Percentiles rank a stretch among this genome's conserved stretches.
These are phyloP conservation scores for Sedum album DNA, from an alignment of 164 flowering plant species.

Conservation along the genomic window DNA sequence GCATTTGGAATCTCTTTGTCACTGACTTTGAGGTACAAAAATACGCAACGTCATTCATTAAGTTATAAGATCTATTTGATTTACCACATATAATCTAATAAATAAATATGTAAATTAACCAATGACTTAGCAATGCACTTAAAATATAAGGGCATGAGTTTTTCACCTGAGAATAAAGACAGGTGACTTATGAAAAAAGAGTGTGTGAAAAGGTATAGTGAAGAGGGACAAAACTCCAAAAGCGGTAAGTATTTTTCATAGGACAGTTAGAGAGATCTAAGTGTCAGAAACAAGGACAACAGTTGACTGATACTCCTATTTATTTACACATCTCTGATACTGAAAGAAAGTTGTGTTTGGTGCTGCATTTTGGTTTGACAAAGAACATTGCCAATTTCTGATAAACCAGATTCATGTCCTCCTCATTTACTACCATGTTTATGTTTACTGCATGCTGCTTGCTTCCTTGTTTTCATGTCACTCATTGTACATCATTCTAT, in stretches of 20 bases:
- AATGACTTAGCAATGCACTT: background rate
- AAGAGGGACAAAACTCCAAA: background rate
- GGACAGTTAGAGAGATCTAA: background rate
- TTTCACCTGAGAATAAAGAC: conserved; percentile 4
- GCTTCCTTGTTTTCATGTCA: background rate
- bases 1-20: no score
- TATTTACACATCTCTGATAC: background rate
- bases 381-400: background rate
- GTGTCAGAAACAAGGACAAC: background rate
- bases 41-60: no score
- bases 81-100: no score
- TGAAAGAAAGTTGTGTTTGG: background rate
- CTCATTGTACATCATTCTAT: background rate
- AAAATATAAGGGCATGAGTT: background rate
- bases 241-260: background rate
- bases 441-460: background rate
- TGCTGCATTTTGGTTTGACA: background rate
- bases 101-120: no score
- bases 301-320: background rate
- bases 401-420: conserved; percentile 4
- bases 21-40: no score
- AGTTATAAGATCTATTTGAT: no score
- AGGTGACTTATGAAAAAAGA: background rate
- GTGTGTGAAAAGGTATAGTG: no score
- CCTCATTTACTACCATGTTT: background rate